Evolutionary conservation across 2,329 filamentous ascomycete species (phyloP), one percentile per base, ranked within the genome.

Genomic region (Ilyonectria mors-panacis): DNA sequence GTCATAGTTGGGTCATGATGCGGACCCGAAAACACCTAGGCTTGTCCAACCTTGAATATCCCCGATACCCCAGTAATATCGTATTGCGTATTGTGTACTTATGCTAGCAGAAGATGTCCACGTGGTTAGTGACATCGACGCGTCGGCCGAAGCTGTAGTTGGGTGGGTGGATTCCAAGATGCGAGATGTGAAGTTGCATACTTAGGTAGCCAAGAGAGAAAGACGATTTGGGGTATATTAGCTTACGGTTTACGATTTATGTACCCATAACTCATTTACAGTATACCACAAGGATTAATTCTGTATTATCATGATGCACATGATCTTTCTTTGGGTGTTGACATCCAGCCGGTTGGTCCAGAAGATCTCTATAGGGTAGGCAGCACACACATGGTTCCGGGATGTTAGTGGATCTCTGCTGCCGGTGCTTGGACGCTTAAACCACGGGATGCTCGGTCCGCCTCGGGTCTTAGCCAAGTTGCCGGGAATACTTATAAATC

Each of bases 401-500:
- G 5, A 37, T 47, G 72, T 70, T 70, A 77, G 65, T 58, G 57
- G 62, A 66, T 42, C 60, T 53, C 53, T 47, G 68, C 47, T 64
- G 73, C 65, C 12, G 45, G 39, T 28, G 51, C 15, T 21, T n/a
- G 13, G 37, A 45, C 72, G 71, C 73, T 74, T 76, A 74, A 76
- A 69, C 73, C 47, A 26, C 56, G 66, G 67, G 65, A 66, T 65
- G 65, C 65, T 76, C 67, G 68, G 72, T 28, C 67, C 59, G 58
- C 53, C 28, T 72, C 70, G 72, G 72, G 54, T 63, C 63, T 37
- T 59, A 39, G 61, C 64, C 63, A 65, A 59, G 50, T 59, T 42
- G 69, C 74, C 73, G 74, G 67, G 45, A 68, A 71, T 68, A 75
- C 66, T 72, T 76, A 66, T 76, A 72, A 13, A 71, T 58, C 61